A percentile compares a stretch with the other conserved stretches of the same genome.
Evolutionary conservation across 2,329 filamentous ascomycete genomes (phyloP).

Genomic region (Colletotrichum sp.): DNA sequence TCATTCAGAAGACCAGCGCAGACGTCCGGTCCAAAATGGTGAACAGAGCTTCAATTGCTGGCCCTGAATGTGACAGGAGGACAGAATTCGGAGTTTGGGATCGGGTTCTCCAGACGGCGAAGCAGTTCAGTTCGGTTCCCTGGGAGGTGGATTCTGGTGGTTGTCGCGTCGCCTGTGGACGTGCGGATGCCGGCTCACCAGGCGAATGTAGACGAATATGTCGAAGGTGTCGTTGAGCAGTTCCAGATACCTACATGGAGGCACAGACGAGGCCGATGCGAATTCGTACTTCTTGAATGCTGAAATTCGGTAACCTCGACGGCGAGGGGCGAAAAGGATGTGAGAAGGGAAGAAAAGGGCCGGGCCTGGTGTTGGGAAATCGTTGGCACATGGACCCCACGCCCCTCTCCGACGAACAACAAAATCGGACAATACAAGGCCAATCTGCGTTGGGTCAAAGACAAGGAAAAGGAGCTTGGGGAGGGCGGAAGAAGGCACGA

Average conservation of each 20-base stretch:
- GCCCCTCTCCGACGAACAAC: background rate
- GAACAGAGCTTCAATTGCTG: no score
- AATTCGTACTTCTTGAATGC: background rate
- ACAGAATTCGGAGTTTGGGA: no score
- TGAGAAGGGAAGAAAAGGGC: background rate
- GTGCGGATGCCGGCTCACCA: no score
- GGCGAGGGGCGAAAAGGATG: background rate
- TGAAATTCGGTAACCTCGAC: background rate
- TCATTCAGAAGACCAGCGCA: no score
- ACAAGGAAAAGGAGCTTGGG: background rate
- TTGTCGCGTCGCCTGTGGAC: no score
- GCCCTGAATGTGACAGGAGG: no score
- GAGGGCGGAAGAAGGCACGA: no score
- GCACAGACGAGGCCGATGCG: background rate
- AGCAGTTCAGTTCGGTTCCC: no score
- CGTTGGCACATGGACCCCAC: background rate
- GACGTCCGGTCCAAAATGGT: no score
- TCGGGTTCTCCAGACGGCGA: no score
- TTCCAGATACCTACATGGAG: background rate
- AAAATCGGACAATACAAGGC: constrained; percentile 7
- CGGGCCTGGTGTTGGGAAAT: background rate
- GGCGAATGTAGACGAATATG: no score
- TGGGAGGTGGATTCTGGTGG: no score
- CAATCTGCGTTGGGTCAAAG: constrained; percentile 2
- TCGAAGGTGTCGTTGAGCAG: background rate